These are phyloP conservation scores for Tremella mesenterica DNA, from an alignment of 768 basidiomycete species.

Conservation along the genomic window DNA sequence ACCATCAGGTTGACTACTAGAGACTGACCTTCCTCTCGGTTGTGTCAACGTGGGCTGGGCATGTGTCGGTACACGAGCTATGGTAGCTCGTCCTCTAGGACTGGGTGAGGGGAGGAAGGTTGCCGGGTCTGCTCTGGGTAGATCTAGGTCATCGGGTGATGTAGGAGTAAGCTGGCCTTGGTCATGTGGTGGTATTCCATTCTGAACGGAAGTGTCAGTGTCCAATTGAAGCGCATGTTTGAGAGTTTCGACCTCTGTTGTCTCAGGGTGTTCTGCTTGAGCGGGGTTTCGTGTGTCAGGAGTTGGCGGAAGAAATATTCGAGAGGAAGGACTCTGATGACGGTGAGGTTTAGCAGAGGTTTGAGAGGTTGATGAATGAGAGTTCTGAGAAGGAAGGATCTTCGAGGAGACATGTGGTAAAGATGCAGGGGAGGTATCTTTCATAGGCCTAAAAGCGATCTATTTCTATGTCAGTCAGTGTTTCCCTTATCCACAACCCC, in stretches of 20 bases:
- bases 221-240: too few species aligned
- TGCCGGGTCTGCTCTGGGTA: slow-evolving; percentile 16
- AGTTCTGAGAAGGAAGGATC: slow-evolving; percentile 1
- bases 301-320: slow-evolving; percentile 1
- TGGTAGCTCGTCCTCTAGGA: slow-evolving; percentile 16
- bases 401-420: slow-evolving; percentile 36
- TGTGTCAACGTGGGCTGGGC: slow-evolving; percentile 20
- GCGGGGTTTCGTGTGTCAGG: too few species aligned
- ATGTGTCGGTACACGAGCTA: slow-evolving; percentile 26
- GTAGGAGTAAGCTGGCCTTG: too few species aligned
- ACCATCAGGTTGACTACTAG: too few species aligned
- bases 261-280: too few species aligned
- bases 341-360: neutral
- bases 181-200: neutral
- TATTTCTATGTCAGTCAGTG: slow-evolving; percentile 27
- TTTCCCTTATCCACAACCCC: neutral
- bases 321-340: too few species aligned
- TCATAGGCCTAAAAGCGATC: slow-evolving; percentile 38
- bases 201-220: too few species aligned
- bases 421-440: slow-evolving; percentile 43
- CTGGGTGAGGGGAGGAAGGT: slow-evolving; percentile 4
- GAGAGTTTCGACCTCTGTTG: too few species aligned
- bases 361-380: neutral
- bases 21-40: too few species aligned
- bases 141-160: neutral